Base-by-base conservation (phyloP, 352 stramenopile species). In the Globisporangium recalcitrans region DNA sequence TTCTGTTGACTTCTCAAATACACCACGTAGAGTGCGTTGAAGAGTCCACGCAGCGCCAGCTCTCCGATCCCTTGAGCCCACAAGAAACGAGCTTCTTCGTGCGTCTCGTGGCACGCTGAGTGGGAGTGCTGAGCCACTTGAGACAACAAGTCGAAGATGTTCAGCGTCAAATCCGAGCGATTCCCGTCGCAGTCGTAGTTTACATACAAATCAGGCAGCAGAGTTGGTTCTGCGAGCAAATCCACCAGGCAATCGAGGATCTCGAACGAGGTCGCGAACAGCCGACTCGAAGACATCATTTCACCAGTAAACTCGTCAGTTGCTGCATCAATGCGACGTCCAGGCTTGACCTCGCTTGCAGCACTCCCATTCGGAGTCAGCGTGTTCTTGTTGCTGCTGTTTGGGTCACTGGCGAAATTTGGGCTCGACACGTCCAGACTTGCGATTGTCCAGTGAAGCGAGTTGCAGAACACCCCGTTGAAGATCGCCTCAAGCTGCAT, bases 111-210 rank as follows among this genome's bases (percentile, higher is more conserved):
- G 53, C 84, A 93, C n/a, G 80, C 77, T 22, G 70, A 52, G 48
- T 90, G 84, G 0, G 80, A 89, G 34, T 89, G 74, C 8, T 78
- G 70, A 1, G 77, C 72, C n/a, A 78, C 88, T 40, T 89, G 85
- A 40, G 89, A 95, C 53, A 99, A 86, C 4, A 90, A 75, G 57
- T 98, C 96, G 70, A 99, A 99, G 5, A 99, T 70, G 55, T 97
- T 98, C 26, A 89, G 74, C 34, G 74, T 85, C 22, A 93, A 63
- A 56, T 93, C 81, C 14, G 93, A 98, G 65, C 97, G 98, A 52
- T 98, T 90, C n/a, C 97, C 86, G 64, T 98, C 96, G 67, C 97
- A 99, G 75, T 99, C 97, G 75, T 99, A 99, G 69, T 99, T 99
- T 32, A 98, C 87, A 67, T 99, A 99, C 11, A 99, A 66, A 70